Percentiles rank a stretch among this genome's conserved stretches.
phyloP scores from a whole-genome alignment of 768 basidiomycete genomes.

The Russula earlei region DNA sequence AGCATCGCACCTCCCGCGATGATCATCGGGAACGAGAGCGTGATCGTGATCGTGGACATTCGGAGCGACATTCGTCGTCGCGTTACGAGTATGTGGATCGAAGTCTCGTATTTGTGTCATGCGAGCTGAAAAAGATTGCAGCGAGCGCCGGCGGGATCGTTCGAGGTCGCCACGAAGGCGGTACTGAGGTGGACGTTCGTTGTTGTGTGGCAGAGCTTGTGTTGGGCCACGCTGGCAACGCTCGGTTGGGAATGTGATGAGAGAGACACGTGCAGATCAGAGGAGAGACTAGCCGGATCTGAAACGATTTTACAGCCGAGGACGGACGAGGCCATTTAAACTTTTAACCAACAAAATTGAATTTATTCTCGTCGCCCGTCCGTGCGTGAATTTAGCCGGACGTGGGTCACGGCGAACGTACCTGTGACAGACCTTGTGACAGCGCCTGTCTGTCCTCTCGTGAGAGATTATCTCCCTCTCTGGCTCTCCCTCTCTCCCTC shows the following conservation, averaged over 20 bases:
- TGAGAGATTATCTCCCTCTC: too few relatives aligned
- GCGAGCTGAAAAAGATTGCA: not conserved
- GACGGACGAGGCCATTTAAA: conserved; percentile 8
- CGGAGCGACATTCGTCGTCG: conserved; percentile 29
- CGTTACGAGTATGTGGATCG: conserved; percentile 16
- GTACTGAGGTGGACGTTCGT: conserved; percentile 6
- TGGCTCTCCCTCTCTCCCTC: too few relatives aligned
- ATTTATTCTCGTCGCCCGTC: too few relatives aligned
- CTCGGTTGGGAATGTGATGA: not conserved
- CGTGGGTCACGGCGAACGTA: not conserved
- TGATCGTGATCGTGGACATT: conserved; percentile 66
- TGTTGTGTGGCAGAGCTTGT: not conserved
- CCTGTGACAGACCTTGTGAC: too few relatives aligned
- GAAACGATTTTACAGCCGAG: not conserved
- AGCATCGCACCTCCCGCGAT: conserved; percentile 50
- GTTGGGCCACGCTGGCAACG: too few relatives aligned
- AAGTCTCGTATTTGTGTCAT: not conserved
- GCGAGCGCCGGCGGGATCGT: conserved; percentile 19
- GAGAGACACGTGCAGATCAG: not conserved
- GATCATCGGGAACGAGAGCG: conserved; percentile 60
- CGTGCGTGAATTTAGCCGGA: too few relatives aligned
- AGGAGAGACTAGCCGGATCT: conserved; percentile 8
- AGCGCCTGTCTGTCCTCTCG: too few relatives aligned
- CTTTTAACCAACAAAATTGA: conserved; percentile 13
- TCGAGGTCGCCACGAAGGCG: conserved; percentile 20